phyloP scores from a whole-genome alignment of 108 stramenopile genomes.

The Skeletonema tropicum region DNA sequence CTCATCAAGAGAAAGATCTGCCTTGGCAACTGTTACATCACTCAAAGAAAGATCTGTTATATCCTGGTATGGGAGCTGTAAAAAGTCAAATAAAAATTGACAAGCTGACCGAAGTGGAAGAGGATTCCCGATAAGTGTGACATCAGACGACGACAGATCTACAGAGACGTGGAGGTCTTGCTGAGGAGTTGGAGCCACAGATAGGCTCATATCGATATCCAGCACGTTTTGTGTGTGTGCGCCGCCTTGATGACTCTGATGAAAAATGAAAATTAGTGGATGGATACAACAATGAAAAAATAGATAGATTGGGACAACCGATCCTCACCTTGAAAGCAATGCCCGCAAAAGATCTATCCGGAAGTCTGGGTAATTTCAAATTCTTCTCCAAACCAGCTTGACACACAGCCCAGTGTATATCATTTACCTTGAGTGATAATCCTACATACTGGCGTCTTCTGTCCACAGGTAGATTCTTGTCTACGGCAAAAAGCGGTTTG shows the following conservation, averaged over 20 bases:
- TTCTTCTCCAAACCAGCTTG: not conserved
- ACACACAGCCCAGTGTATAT: slow-evolving; percentile 32
- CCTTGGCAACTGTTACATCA: not conserved
- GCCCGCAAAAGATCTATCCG: slow-evolving; percentile 20
- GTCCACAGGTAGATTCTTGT: not conserved
- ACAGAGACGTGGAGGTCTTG: slow-evolving; percentile 19
- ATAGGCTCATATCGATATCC: slow-evolving; percentile 11
- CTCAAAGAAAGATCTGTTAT: not conserved
- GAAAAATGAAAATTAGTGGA: not conserved
- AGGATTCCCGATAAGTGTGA: slow-evolving; percentile 34
- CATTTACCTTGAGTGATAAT: slow-evolving; percentile 12
- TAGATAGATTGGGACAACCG: not conserved
- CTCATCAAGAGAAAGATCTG: not conserved
- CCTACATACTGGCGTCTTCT: slow-evolving; percentile 22
- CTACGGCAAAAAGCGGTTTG: slow-evolving; percentile 11
- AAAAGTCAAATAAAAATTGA: slow-evolving; percentile 14
- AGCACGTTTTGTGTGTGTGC: not conserved
- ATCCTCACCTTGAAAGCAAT: slow-evolving; percentile 37
- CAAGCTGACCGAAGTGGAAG: slow-evolving; percentile 28
- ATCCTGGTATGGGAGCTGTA: slow-evolving; percentile 29
- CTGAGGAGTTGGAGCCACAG: slow-evolving; percentile 19
- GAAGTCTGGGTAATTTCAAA: slow-evolving; percentile 7
- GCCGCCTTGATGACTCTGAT: slow-evolving; percentile 3
- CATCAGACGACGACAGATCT: slow-evolving; percentile 7
- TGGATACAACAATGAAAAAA: not conserved